Base-by-base conservation (phyloP, 2,329 filamentous ascomycete genomes). In the Aciculosporium take region DNA sequence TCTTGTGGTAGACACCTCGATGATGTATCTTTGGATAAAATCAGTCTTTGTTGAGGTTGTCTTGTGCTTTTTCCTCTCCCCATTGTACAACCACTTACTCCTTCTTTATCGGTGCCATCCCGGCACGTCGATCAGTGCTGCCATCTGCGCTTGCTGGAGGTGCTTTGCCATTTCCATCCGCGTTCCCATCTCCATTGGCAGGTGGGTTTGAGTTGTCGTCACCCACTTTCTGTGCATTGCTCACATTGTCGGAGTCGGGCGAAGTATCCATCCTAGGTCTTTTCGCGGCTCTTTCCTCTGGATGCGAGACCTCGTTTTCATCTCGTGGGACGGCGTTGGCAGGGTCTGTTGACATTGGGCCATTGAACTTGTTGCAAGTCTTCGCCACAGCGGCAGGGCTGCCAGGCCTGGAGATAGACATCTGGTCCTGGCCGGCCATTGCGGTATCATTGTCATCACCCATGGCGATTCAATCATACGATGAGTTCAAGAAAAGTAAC, bases 41-140 rank as follows among this genome's bases (percentile, higher is more conserved):
- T 46, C 30, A 50, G 47, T 10, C 28, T 18, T 25, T n/a, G 2
- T 18, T 27, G 12, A 7, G 17, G 20, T 15, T 17, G 15, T 17
- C n/a, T 8, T 24, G 7, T 24, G 2, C 5, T 13, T 15, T 5
- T 35, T 6, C 24, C 7, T 35, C 12, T 24, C 0, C 17, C 2
- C 27, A 7, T 36, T 24, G 15, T 5, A 29, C 6, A 13, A n/a
- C 2, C 17, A 62, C 70, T 60, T 62, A 84, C 76, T 87, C 82
- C 55, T 73, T 68, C 60, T 86, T 87, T 58, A 88, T 74, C 7
- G 77, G 74, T 17, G 82, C 81, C 40, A 80, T 64, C 21, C 80
- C 81, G 52, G 68, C 76, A 43, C 62, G 59, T 39, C 57, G 56
- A 9, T 55, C 54, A 42, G 50, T 43, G 15, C 47, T 44, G 7